Evolutionary conservation across 2,329 filamentous ascomycete genomes (phyloP).

Genomic region (Niveomyces coronatus): DNA sequence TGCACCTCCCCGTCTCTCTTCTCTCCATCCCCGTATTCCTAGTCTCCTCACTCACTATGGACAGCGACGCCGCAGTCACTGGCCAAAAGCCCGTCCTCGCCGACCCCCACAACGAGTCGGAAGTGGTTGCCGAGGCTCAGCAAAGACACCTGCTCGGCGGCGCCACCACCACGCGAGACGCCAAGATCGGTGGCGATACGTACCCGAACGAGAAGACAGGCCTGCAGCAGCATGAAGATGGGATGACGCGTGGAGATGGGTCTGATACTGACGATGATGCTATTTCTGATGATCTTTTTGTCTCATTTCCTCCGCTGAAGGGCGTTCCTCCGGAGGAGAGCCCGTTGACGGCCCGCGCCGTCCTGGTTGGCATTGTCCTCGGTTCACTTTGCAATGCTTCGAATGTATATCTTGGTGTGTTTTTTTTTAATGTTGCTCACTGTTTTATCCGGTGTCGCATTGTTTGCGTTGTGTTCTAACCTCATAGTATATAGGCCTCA

Average conservation of each 20-base stretch:
- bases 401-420: slow-evolving; percentile 48
- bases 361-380: slow-evolving; percentile 43
- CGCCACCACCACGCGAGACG: slow-evolving; percentile 10
- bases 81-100: slow-evolving; percentile 5
- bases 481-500: slow-evolving; percentile 28
- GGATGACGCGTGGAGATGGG: slow-evolving; percentile 16
- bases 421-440: not conserved
- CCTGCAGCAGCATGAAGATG: not conserved
- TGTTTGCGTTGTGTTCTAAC: no score
- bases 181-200: not conserved
- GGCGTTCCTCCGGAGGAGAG: slow-evolving; percentile 32
- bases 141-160: slow-evolving; percentile 10
- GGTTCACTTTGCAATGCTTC: slow-evolving; percentile 52
- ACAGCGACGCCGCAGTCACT: slow-evolving; percentile 2
- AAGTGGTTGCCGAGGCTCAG: not conserved
- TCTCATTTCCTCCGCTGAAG: slow-evolving; percentile 31
- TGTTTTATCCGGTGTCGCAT: no score
- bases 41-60: not conserved
- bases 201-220: not conserved
- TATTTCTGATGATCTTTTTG: slow-evolving; percentile 19
- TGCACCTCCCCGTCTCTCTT: not conserved
- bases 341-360: slow-evolving; percentile 45
- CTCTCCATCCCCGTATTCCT: not conserved
- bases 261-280: slow-evolving; percentile 18
- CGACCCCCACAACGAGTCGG: not conserved